Base-by-base conservation (phyloP, 192 early-diverging fungal genomes). In the Mortierella hygrophila region DNA sequence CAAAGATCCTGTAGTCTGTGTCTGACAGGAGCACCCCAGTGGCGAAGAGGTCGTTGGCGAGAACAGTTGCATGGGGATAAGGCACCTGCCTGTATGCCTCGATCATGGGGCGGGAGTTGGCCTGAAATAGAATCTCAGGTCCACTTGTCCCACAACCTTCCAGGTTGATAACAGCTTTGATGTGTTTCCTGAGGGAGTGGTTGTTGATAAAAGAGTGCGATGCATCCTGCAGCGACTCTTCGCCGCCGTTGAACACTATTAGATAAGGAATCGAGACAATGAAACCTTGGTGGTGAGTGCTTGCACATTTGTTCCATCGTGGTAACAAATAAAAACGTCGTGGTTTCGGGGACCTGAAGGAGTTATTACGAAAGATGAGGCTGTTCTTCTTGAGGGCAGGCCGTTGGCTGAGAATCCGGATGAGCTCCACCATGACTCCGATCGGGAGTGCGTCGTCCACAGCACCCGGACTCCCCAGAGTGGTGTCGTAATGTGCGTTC, bases 1-100 rank as follows among this genome's bases (percentile, higher is more conserved):
- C 92, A 90, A 95, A 96, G 71, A 94, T 94, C 71, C 95, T 87
- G 82, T 92, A 96, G 74, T 96, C 95, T 4, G 95, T 96, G 80
- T 96, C 95, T 18, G 90, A 91, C 11, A 96, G 79, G 40, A 96
- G 89, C 23, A 96, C 74, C 7, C 92, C 92, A 7, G 92, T 92
- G 3, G 86, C 73, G 70, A 92, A 93, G 6, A 93, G 82, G 73
- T 93, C 92, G 72, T 93, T 93, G 18, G 77, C 92, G 81, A 93
- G 82, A 26, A 93, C 93, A 40, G 89, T 92, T 32, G 93, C 95
- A 57, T 96, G 95, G 13, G 94, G 94, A 68, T 92, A 90, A 37
- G 93, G 93, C 0, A 90, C 94, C 18, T 82, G 80, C 21, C 84
- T 75, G 70, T 95, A 95, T 6, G 94, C 94, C n/a, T 95, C 90